Base-by-base conservation (phyloP, 352 stramenopile species). In the Pythium grandisporangium region DNA sequence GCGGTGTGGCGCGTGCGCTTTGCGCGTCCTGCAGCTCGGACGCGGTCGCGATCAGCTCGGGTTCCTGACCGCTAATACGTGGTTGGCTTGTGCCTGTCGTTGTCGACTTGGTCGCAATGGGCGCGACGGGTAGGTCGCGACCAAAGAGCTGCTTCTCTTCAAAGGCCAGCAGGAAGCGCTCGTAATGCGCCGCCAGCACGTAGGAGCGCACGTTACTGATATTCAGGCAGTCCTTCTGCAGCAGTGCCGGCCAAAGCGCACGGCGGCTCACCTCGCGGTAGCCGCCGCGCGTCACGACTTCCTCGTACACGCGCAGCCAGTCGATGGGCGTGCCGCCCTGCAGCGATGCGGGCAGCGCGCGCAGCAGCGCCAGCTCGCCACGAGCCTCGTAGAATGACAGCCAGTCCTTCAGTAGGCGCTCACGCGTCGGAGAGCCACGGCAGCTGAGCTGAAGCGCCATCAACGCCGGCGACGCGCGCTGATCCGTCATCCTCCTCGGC, bases 111-210 rank as follows among this genome's bases (percentile, higher is more conserved):
- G n/a, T n/a, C n/a, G n/a, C n/a, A n/a, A n/a, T n/a, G n/a, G n/a
- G n/a, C n/a, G n/a, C n/a, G 5, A 69, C 51, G 12, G 53, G 53
- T 4, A 82, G 21, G 38, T 88, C 74, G 34, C 70, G 59, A 21
- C 74, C 74, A 42, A 82, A 84, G 19, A 91, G 55, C 55, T 91
- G 74, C 45, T 88, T 85, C 49, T 76, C 62, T 39, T 91, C 78
- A 48, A 91, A 91, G 12, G 72, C 51, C 16, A 64, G 53, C 30
- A 89, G 26, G 32, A 40, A 75, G 22, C 56, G 59, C 37, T 84
- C 67, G 35, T 83, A 91, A 55, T 74, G 55, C 0, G 64, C 61
- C 12, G 74, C 74, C 10, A 85, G 33, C 34, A 77, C 51, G 45
- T 79, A 83, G 2, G 78, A 66, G 66, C 77, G 66, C 13, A 84